Evolutionary conservation across 1,284 basidiomycete genomes (phyloP), one percentile per base, ranked within the genome.

Genomic region (Meira miltonrushii): DNA sequence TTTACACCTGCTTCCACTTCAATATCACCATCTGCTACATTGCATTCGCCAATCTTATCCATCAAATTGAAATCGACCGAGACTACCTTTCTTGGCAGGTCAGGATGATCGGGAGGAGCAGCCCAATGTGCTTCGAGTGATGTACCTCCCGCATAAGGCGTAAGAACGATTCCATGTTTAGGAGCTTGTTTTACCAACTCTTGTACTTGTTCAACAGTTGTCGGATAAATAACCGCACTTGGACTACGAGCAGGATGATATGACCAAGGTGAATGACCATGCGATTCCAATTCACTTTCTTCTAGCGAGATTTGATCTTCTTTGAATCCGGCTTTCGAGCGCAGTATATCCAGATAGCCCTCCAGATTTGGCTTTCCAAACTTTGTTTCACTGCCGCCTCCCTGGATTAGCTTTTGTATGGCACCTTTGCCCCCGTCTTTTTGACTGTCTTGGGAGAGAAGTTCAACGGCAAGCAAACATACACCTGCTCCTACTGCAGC

Each of bases 31-130:
- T 73, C 75, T 33, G 65, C 65, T 2, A 63, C 65, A 53, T 66
- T 63, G 40, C 71, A 56, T 7, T 66, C 64, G 5, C 72, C 72
- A 54, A 96, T 88, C 62, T 84, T 83, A 78, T 92, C 85, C 93
- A 97, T 96, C 33, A 76, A 65, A 0, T 85, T 85, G 79, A 96
- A 81, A 78, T 96, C 92, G 23, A 96, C 81, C 61, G 88, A 91
- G 59, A 94, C 54, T 3, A 25, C 54, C 47, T 28, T 57, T 33
- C 19, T 46, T 28, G 66, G 57, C 38, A 68, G 49, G 8, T 28
- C 50, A 39, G 37, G 38, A 19, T 33, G 50, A n/a, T 41, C 50
- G 2, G 65, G 58, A 13, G 67, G 54, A 8, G 48, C 46, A 40
- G 66, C 25, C 25, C 48, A 71, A 62, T 75, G 66, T 5, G 67